Conservation (phyloP, 768 basidiomycete species). For the Lactifluus piperatus region DNA sequence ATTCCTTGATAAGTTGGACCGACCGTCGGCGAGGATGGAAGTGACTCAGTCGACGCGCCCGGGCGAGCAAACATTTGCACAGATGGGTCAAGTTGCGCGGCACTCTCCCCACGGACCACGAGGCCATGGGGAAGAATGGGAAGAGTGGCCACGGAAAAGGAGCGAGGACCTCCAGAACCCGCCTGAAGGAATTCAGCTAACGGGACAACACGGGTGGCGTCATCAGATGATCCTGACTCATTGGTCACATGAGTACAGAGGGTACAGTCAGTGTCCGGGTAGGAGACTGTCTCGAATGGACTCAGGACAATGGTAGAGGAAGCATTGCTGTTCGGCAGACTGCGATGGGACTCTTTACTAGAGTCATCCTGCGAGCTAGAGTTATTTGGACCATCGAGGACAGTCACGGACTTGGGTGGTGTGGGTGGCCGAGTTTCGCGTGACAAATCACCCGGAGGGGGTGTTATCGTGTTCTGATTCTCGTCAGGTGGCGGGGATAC, state of each 20-base stretch:
- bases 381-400: background rate
- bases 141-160: slow-evolving; percentile 29
- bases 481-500: background rate
- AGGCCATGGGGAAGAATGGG: slow-evolving; percentile 24
- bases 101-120: slow-evolving; percentile 29
- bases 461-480: background rate
- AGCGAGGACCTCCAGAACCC: slow-evolving; percentile 13
- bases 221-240: slow-evolving; percentile 7
- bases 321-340: slow-evolving; percentile 8
- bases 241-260: slow-evolving; percentile 11
- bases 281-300: slow-evolving; percentile 9
- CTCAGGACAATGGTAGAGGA: slow-evolving; percentile 7
- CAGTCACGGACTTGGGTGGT: slow-evolving; percentile 1
- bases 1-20: slow-evolving; percentile 27
- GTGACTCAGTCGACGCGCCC: slow-evolving; percentile 64
- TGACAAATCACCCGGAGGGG: background rate
- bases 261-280: slow-evolving; percentile 4
- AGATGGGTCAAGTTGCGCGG: slow-evolving; percentile 54
- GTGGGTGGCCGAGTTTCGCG: background rate
- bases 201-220: background rate
- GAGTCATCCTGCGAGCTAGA: slow-evolving; percentile 17
- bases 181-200: background rate
- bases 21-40: slow-evolving; percentile 32
- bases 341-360: background rate
- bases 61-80: slow-evolving; percentile 73